Conservation (phyloP, 805 yeast species). For the Candida vartiovaarae region DNA sequence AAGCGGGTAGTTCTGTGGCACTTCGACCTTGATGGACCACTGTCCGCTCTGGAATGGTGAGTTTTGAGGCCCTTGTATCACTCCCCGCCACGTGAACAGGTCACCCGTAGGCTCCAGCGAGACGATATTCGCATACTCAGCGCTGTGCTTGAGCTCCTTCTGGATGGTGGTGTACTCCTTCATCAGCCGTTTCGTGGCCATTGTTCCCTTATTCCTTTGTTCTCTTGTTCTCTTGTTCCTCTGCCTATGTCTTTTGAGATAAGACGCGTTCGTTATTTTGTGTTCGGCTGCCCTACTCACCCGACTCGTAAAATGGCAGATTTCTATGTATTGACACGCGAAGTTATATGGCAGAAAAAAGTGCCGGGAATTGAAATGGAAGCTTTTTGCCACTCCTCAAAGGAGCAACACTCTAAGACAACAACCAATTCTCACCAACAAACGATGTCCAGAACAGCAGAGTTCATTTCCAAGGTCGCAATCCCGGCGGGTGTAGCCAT, state of each 20-base stretch:
- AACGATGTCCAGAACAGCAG: constrained; percentile 35
- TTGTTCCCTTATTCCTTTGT: not conserved
- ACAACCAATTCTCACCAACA: too few relatives aligned
- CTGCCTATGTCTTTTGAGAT: not conserved
- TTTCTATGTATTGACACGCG: too few relatives aligned
- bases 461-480: constrained; percentile 43
- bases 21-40: constrained; percentile 42
- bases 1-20: constrained; percentile 47
- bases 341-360: too few relatives aligned
- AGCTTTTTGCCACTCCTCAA: too few relatives aligned
- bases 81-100: constrained; percentile 45
- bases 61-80: constrained; percentile 43
- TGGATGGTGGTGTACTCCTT: constrained; percentile 28
- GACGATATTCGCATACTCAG: constrained; percentile 28
- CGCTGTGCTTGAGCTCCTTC: constrained; percentile 20
- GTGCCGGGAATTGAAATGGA: too few relatives aligned
- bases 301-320: too few relatives aligned
- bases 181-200: constrained; percentile 29
- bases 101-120: constrained; percentile 41
- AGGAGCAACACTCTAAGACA: too few relatives aligned
- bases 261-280: constrained; percentile 4
- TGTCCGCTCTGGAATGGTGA: constrained; percentile 46
- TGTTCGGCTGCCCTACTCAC: too few relatives aligned
- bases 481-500: constrained; percentile 65
- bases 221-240: too few relatives aligned